Percentiles rank a stretch among this genome's conserved stretches.
Evolutionary conservation across 441 rosid genomes (phyloP).

Genomic region (Mallotus japonicus): DNA sequence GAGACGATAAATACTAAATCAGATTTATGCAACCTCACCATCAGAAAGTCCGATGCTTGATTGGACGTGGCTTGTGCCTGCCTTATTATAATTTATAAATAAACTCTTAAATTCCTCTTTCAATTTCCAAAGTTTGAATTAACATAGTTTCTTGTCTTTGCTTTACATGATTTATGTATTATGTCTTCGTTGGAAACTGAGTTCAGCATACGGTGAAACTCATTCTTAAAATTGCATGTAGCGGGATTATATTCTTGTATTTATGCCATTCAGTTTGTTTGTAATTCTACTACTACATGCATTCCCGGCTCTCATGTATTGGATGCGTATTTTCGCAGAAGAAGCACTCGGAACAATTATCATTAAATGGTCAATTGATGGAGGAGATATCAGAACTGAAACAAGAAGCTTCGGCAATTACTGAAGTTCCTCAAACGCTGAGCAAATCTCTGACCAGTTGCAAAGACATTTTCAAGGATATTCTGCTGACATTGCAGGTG

Average conservation of each 20-base stretch:
- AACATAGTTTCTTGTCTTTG: not conserved
- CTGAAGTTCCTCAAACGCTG: constrained; percentile 53
- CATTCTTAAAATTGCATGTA: not conserved
- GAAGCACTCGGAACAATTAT: constrained; percentile 53
- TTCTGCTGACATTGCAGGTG: constrained; percentile 57
- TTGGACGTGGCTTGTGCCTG: not conserved
- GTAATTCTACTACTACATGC: not conserved
- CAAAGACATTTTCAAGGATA: constrained; percentile 50
- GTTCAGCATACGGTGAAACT: not conserved
- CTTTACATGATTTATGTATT: not conserved
- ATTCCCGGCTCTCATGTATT: constrained; percentile 1
- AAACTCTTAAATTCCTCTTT: not conserved
- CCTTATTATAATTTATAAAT: not conserved
- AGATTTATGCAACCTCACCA: not conserved
- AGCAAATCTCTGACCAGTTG: constrained; percentile 47
- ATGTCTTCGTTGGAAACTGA: not conserved
- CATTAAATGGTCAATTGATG: constrained; percentile 46
- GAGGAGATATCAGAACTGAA: constrained; percentile 62
- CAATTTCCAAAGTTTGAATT: not conserved
- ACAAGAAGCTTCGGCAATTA: constrained; percentile 40
- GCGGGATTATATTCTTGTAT: not conserved
- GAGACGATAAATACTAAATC: not conserved
- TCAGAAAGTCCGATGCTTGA: not conserved
- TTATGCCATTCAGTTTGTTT: not conserved
- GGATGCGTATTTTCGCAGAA: constrained; percentile 40